Base-by-base conservation (phyloP, 768 basidiomycete genomes). In the Sarcomyxa edulis region DNA sequence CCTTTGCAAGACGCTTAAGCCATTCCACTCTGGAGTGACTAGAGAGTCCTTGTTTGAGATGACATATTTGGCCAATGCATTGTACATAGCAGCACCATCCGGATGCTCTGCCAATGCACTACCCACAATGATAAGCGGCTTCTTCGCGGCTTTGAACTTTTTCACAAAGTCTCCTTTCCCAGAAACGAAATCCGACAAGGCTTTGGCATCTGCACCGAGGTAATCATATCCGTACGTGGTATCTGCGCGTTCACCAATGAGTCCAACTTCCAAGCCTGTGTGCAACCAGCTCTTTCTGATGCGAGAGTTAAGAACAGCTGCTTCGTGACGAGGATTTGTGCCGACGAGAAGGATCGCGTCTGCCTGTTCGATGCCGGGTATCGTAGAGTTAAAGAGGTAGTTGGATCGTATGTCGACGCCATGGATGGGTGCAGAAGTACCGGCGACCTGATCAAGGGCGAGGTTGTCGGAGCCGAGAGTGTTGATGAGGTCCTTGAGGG, bases 261-360 rank as follows among this genome's bases (percentile, higher is more conserved):
- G 61, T 27, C 87, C 96, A 23, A 96, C 74, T 51, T 97, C 89
- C 22, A 94, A 72, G 32, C 79, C 75, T 5, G 81, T 81, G 55
- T 94, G 84, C 48, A 99, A 57, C 88, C 91, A 99, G 51, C 80
- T 84, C 71, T 92, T 94, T 50, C 96, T 78, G 52, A 99, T 90
- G 46, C 96, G 89, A 18, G 94, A 92, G 71, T 98, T 99, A 48
- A 98, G 71, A 39, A 97, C 94, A 15, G 96, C 86, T 4, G 93
- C 96, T 61, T 99, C 96, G 56, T 97, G 94, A 14, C 96, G 74
- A 7, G 95, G 95, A 65, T 98, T 96, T 29, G 93, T 96, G 40
- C 95, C 96, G 49, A 98, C 79, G 20, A 99, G 77, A 6, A 98
- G 78, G 48, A 99, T 89, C 14, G 66, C 89, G 50, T 99, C 96